Conservation (phyloP, 306 rosid genomes). For the Begonia fuchsioides region DNA sequence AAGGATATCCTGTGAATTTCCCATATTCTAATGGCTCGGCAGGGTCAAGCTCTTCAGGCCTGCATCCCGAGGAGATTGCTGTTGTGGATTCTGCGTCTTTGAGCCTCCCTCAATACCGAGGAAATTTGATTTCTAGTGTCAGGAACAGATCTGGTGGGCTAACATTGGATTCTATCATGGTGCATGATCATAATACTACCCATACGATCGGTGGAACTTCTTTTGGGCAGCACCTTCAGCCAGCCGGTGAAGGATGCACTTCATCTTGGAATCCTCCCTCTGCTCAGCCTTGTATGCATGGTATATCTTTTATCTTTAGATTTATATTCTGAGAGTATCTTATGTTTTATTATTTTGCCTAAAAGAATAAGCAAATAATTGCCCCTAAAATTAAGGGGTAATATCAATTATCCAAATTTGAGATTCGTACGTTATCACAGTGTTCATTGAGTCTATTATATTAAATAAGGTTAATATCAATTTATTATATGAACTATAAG, state of each 20-base stretch:
- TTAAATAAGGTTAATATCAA: too few relatives aligned
- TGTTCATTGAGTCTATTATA: too few relatives aligned
- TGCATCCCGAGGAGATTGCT: slow-evolving; percentile 53
- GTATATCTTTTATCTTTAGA: neutral
- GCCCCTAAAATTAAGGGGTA: neutral
- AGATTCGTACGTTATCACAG: neutral
- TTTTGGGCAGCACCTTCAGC: slow-evolving; percentile 64
- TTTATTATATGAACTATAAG: too few relatives aligned
- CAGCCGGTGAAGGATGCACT: slow-evolving; percentile 30
- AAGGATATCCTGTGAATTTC: slow-evolving; percentile 44
- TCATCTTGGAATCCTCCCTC: slow-evolving; percentile 59
- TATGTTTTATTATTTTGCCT: neutral
- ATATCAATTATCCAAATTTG: too few relatives aligned
- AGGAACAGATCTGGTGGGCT: slow-evolving; percentile 4
- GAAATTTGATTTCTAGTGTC: slow-evolving; percentile 1
- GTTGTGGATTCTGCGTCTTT: slow-evolving; percentile 29
- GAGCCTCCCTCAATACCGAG: slow-evolving; percentile 6
- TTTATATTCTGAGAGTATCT: neutral
- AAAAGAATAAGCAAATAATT: too few relatives aligned
- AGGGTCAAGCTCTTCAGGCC: slow-evolving; percentile 41
- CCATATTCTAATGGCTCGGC: slow-evolving; percentile 44
- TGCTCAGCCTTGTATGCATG: slow-evolving; percentile 32
- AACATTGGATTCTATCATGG: slow-evolving; percentile 5
- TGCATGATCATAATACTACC: slow-evolving; percentile 13
- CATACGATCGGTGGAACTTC: slow-evolving; percentile 56